Conservation (phyloP, 495 filamentous ascomycete species). For the Ascobolus immersus region DNA sequence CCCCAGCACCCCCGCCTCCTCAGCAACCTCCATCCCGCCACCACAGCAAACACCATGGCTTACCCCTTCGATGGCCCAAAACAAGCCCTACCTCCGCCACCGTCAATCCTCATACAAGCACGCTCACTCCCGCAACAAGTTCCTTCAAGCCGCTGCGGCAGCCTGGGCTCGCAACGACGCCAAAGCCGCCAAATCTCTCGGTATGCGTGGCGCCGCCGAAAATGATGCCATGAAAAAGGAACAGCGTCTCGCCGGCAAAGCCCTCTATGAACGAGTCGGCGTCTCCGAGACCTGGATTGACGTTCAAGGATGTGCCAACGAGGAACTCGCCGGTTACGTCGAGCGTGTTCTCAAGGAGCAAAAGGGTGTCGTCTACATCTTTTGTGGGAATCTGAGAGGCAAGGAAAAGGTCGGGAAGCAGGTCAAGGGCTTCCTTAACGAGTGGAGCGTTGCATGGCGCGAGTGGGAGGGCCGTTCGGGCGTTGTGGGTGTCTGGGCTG, state of each 20-base stretch:
- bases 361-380: constrained; percentile 38
- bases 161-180: constrained; percentile 99
- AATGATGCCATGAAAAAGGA: constrained; percentile 94
- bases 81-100: constrained; percentile 82
- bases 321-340: constrained; percentile 88
- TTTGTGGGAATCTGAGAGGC: constrained; percentile 92
- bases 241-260: constrained; percentile 75
- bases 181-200: constrained; percentile 80
- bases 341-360: constrained; percentile 69
- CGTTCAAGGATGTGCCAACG: too few species aligned
- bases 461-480: too few species aligned
- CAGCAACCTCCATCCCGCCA: constrained; percentile 39
- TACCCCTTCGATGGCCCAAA: constrained; percentile 72
- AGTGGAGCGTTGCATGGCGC: constrained; percentile 85
- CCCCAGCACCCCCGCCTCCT: constrained; percentile 12
- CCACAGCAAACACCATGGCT: constrained; percentile 93
- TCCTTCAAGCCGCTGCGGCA: constrained; percentile 91
- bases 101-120: constrained; percentile 89
- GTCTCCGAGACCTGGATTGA: too few species aligned
- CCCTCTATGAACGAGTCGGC: constrained; percentile 86
- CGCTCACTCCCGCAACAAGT: constrained; percentile 85
- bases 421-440: constrained; percentile 67
- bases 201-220: constrained; percentile 79
- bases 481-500: too few species aligned
- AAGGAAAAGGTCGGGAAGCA: constrained; percentile 97